These are phyloP conservation scores for Agrostemma githago DNA, from an alignment of 148 eudicot species.

Conservation along the genomic window DNA sequence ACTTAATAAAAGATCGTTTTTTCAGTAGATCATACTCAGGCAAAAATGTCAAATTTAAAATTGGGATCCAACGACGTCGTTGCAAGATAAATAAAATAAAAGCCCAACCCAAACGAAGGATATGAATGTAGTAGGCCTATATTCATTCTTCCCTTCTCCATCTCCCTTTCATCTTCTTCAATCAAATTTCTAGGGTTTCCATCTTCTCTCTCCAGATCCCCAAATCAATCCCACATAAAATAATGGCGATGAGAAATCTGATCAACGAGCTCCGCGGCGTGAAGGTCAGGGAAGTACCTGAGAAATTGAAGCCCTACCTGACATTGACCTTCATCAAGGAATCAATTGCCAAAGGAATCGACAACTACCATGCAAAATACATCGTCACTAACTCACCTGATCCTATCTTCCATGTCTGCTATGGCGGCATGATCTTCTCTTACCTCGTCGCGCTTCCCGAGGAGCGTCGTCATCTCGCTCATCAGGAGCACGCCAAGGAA, in stretches of 20 bases:
- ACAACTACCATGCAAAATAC: constrained; percentile 74
- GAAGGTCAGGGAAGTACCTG: constrained; percentile 72
- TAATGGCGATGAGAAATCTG: constrained; percentile 56
- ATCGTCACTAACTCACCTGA: constrained; percentile 54
- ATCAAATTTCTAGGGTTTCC: constrained; percentile 18
- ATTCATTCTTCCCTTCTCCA: neutral
- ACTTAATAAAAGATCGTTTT: too few relatives aligned
- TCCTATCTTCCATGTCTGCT: constrained; percentile 75
- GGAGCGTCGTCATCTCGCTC: constrained; percentile 91
- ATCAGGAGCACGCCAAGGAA: constrained; percentile 57
- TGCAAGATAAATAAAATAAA: neutral
- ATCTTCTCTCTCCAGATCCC: constrained; percentile 10
- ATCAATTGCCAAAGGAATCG: constrained; percentile 41
- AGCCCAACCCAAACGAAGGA: neutral
- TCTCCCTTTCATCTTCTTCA: neutral
- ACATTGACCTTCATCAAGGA: constrained; percentile 34
- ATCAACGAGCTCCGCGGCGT: constrained; percentile 57
- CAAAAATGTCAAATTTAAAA: too few relatives aligned
- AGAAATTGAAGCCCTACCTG: constrained; percentile 50
- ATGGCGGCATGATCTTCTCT: constrained; percentile 81
- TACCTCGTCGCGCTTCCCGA: constrained; percentile 91
- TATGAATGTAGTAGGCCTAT: neutral
- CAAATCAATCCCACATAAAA: neutral
- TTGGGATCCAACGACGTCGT: too few relatives aligned
- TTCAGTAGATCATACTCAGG: too few relatives aligned